phyloP scores from a whole-genome alignment of 768 basidiomycete genomes.

The Guyanaporus albipodus region DNA sequence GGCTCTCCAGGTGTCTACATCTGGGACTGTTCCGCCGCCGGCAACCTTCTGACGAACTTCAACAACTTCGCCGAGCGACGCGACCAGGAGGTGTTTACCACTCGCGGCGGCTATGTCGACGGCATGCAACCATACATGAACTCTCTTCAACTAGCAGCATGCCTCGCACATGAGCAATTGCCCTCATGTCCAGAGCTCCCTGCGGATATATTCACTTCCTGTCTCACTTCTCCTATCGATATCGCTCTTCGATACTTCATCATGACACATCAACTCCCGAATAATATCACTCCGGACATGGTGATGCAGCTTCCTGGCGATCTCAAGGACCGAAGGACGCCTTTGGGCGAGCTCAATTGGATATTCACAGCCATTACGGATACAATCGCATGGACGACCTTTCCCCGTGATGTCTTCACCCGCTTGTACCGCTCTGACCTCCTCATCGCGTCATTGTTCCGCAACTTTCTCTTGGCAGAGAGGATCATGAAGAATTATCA shows the following conservation, averaged over 20 bases:
- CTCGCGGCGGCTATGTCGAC: constrained; percentile 57
- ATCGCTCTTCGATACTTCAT: constrained; percentile 93
- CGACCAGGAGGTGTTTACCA: constrained; percentile 59
- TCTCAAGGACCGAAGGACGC: constrained; percentile 92
- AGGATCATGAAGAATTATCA: constrained; percentile 97
- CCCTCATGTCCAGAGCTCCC: constrained; percentile 96
- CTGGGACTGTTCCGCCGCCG: constrained; percentile 99
- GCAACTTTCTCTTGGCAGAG: constrained; percentile 96
- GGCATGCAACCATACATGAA: constrained; percentile 71
- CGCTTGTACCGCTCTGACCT: constrained; percentile 93
- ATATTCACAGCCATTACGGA: constrained; percentile 99
- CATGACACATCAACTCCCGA: constrained; percentile 83
- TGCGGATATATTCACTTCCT: constrained; percentile 96
- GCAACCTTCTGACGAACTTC: constrained; percentile 88
- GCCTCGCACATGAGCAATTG: constrained; percentile 83
- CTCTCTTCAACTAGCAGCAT: constrained; percentile 93
- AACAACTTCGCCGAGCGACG: constrained; percentile 72
- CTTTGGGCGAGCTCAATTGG: constrained; percentile 98
- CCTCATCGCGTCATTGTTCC: constrained; percentile 92
- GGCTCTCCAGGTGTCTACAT: constrained; percentile 96
- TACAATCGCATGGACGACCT: constrained; percentile 98
- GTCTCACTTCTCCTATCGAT: constrained; percentile 96
- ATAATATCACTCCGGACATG: constrained; percentile 81
- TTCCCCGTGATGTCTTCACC: constrained; percentile 90
- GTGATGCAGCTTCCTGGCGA: constrained; percentile 95